Evolutionary conservation across 768 basidiomycete species (phyloP).

Genomic region (Xerocomellus dryophilus): DNA sequence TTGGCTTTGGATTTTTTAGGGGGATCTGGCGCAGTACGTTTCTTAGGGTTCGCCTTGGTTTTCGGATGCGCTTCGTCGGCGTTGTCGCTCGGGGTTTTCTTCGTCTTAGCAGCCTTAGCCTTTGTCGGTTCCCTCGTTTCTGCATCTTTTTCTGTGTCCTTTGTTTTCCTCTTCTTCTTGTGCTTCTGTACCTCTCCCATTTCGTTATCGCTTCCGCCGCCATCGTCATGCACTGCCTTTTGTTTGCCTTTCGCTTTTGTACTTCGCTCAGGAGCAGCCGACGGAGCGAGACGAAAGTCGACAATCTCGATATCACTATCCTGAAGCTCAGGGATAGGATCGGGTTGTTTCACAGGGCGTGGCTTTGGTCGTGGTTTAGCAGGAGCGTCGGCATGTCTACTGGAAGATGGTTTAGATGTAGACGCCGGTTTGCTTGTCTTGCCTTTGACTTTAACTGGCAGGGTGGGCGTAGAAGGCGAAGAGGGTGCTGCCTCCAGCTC

Average conservation of each 20-base stretch:
- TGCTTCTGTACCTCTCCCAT: constrained; percentile 29
- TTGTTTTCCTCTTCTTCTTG: constrained; percentile 22
- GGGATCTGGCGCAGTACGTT: constrained; percentile 19
- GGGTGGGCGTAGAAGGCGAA: constrained; percentile 15
- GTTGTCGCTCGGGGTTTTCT: constrained; percentile 24
- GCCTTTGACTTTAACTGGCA: constrained; percentile 13
- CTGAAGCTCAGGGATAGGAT: constrained; percentile 15
- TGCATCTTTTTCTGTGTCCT: constrained; percentile 18
- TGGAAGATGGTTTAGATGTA: constrained; percentile 19
- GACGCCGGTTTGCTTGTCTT: constrained; percentile 14
- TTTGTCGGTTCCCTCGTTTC: constrained; percentile 31
- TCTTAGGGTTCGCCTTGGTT: constrained; percentile 17
- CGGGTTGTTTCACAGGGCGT: constrained; percentile 13
- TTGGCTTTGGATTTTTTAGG: constrained; percentile 22
- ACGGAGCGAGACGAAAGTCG: constrained; percentile 7
- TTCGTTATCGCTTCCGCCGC: constrained; percentile 14
- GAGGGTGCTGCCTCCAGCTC: constrained; percentile 21
- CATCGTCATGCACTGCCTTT: constrained; percentile 28
- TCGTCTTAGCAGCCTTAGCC: constrained; percentile 22
- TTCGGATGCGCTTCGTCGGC: constrained; percentile 12
- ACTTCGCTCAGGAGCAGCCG: constrained; percentile 22
- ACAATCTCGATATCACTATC: constrained; percentile 35
- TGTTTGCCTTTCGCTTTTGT: constrained; percentile 40
- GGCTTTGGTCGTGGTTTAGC: constrained; percentile 27
- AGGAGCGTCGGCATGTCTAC: constrained; percentile 13